phyloP scores from a whole-genome alignment of 2,329 filamentous ascomycete genomes.

The Colletotrichum destructivum region DNA sequence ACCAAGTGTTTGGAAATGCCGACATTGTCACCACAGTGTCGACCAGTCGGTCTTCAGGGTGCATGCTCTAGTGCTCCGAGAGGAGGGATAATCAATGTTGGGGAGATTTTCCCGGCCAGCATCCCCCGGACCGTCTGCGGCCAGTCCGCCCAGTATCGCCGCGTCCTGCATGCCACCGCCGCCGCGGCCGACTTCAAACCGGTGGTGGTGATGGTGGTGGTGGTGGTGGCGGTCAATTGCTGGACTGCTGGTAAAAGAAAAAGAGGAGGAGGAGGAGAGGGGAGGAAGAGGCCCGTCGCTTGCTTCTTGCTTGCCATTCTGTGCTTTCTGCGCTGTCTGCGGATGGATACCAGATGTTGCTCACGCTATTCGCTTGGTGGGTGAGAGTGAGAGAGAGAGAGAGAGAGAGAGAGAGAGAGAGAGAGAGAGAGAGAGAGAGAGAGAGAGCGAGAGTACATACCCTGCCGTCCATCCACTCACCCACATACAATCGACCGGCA shows the following conservation, averaged over 20 bases:
- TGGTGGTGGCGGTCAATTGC: background rate
- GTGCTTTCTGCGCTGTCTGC: background rate
- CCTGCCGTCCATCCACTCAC: slow-evolving; percentile 15
- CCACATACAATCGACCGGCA: slow-evolving; percentile 25
- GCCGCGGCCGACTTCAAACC: background rate
- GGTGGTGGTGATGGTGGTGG: background rate
- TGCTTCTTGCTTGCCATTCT: slow-evolving; percentile 23
- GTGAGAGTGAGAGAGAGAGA: slow-evolving; percentile 17
- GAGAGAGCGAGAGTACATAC: slow-evolving; percentile 1
- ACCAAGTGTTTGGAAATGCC: background rate
- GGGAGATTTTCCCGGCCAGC: slow-evolving; percentile 3
- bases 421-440: no score
- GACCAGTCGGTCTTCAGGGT: slow-evolving; percentile 24
- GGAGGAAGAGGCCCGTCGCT: background rate
- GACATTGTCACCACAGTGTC: background rate
- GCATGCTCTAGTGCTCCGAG: slow-evolving; percentile 17
- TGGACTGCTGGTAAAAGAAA: no score
- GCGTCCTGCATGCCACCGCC: background rate
- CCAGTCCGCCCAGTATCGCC: slow-evolving; percentile 4
- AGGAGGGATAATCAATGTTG: slow-evolving; percentile 19
- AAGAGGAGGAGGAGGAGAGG: no score
- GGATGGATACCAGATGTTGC: slow-evolving; percentile 13
- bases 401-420: slow-evolving; percentile 17
- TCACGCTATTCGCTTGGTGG: slow-evolving; percentile 20
- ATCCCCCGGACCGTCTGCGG: slow-evolving; percentile 9